phyloP scores from a whole-genome alignment of 345 rosid genomes.

The Murraya paniculata region DNA sequence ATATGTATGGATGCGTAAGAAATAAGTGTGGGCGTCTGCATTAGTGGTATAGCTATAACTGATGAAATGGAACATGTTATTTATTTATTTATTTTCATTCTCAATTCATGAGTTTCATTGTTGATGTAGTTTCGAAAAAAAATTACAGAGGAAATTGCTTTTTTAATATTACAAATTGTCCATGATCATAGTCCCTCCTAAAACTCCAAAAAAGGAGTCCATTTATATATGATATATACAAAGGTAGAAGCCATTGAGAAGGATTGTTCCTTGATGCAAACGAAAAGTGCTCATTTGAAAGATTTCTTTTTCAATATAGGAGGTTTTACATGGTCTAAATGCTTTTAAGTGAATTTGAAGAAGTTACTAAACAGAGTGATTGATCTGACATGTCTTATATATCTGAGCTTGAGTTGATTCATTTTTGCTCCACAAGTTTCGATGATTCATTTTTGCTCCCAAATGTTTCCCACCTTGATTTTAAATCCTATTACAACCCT shows the following conservation, averaged over 20 bases:
- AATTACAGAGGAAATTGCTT: too few species aligned
- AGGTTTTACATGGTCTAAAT: neutral
- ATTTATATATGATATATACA: neutral
- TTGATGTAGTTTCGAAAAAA: neutral
- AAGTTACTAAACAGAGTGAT: neutral
- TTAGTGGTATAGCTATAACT: neutral
- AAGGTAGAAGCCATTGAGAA: neutral
- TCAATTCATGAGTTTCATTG: neutral
- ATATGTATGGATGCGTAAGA: neutral
- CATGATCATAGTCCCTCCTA: too few species aligned
- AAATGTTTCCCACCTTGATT: neutral
- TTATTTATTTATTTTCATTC: too few species aligned
- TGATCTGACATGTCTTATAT: neutral
- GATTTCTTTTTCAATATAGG: too few species aligned
- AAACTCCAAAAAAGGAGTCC: neutral
- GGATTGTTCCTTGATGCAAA: too few species aligned
- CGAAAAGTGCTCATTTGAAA: too few species aligned
- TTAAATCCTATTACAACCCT: neutral
- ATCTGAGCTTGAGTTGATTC: neutral
- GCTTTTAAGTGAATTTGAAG: neutral
- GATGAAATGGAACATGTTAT: neutral
- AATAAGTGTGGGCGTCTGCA: constrained; percentile 10
- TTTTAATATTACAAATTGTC: too few species aligned
- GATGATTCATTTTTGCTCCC: neutral
- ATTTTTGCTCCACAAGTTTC: neutral